phyloP scores from a whole-genome alignment of 768 basidiomycete species.

The Phanerodontia chrysosporium region DNA sequence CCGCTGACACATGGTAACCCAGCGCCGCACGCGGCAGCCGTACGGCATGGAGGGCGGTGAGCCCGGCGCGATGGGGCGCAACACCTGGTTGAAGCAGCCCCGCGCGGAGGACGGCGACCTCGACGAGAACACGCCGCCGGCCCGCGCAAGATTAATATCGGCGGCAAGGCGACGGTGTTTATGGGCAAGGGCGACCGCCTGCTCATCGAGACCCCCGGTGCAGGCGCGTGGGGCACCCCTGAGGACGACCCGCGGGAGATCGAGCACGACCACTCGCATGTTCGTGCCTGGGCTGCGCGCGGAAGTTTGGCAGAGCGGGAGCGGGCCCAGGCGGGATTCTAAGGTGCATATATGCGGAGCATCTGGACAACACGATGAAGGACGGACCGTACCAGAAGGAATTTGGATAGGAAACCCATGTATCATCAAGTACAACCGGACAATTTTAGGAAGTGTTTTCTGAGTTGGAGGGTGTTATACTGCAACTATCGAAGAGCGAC shows the following conservation, averaged over 20 bases:
- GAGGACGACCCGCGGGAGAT: constrained; percentile 20
- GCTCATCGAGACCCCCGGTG: constrained; percentile 85
- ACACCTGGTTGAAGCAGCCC: constrained; percentile 81
- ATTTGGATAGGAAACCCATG: not conserved
- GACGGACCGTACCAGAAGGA: not conserved
- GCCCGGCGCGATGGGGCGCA: constrained; percentile 66
- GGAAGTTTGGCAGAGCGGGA: constrained; percentile 47
- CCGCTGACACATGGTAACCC: not conserved
- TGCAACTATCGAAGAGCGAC: constrained; percentile 1
- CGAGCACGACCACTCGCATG: constrained; percentile 29
- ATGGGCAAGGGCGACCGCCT: constrained; percentile 87
- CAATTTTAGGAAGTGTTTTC: not conserved
- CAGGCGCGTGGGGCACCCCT: constrained; percentile 74
- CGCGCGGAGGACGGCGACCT: constrained; percentile 67
- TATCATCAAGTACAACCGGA: not conserved
- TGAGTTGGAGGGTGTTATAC: not conserved
- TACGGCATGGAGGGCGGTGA: constrained; percentile 84
- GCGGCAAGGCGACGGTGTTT: constrained; percentile 81
- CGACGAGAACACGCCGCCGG: constrained; percentile 21
- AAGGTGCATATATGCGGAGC: not conserved
- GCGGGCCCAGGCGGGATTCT: constrained; percentile 61
- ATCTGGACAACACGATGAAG: not conserved
- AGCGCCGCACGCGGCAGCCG: constrained; percentile 83
- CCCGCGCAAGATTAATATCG: constrained; percentile 75
- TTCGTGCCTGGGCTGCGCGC: constrained; percentile 60